These are phyloP conservation scores for Clohesyomyces aquaticus DNA, from an alignment of 495 filamentous ascomycete species.

Conservation along the genomic window DNA sequence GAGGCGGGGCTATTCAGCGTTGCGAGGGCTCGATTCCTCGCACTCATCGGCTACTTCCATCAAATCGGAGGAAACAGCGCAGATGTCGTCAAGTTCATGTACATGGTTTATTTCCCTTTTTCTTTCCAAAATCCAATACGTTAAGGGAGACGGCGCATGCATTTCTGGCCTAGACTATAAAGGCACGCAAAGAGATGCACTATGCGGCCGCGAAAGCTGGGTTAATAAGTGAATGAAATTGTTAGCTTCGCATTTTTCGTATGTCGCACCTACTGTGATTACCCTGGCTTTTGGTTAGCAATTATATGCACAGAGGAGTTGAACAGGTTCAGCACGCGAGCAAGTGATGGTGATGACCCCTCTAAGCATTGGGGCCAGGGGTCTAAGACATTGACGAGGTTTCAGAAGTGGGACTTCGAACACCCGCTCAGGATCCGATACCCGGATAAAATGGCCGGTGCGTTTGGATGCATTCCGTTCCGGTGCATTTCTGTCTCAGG, in stretches of 20 bases:
- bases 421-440: conserved; percentile 11
- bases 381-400: conserved; percentile 11
- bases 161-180: background rate
- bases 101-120: background rate
- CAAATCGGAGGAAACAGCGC: conserved; percentile 13
- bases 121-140: background rate
- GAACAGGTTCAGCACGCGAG: conserved; percentile 1
- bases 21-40: conserved; percentile 5
- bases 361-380: conserved; percentile 4
- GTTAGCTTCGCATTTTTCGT: background rate
- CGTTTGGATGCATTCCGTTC: conserved; percentile 22
- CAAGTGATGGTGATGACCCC: conserved; percentile 1
- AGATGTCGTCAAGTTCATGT: conserved; percentile 19
- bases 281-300: background rate
- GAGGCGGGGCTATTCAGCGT: conserved; percentile 11
- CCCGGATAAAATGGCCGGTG: conserved; percentile 30
- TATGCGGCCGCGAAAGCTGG: background rate
- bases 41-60: conserved; percentile 27
- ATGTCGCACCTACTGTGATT: background rate
- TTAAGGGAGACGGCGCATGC: background rate
- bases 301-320: background rate
- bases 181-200: background rate
- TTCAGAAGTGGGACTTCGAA: conserved; percentile 24
- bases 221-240: background rate
- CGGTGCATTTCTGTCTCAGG: conserved; percentile 22